A percentile compares a stretch with the other conserved stretches of the same genome.
Evolutionary conservation across 139 green algal genomes (phyloP).

Genomic region (Auxenochlorella protothecoides): DNA sequence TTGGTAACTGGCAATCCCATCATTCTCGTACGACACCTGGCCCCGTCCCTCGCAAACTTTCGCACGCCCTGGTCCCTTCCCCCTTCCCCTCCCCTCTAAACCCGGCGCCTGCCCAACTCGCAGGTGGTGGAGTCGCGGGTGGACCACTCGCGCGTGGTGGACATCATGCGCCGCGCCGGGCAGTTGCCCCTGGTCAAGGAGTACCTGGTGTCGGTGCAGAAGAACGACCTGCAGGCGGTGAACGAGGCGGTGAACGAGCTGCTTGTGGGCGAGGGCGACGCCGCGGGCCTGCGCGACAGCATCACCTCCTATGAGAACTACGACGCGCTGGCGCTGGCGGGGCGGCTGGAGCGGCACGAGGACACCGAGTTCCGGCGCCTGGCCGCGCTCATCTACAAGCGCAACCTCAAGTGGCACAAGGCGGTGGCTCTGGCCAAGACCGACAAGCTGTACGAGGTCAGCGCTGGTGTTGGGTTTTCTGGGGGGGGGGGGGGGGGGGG

Average conservation of each 20-base stretch:
- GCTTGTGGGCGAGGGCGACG: constrained; percentile 96
- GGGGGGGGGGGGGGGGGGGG: not conserved
- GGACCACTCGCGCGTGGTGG: constrained; percentile 87
- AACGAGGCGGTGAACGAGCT: constrained; percentile 93
- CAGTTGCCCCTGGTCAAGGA: constrained; percentile 92
- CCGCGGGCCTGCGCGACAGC: constrained; percentile 43
- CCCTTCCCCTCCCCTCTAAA: not conserved
- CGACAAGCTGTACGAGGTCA: constrained; percentile 55
- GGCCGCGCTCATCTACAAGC: constrained; percentile 85
- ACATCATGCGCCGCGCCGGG: constrained; percentile 74
- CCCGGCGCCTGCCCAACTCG: not conserved
- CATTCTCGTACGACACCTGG: too few relatives aligned
- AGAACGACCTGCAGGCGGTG: constrained; percentile 73
- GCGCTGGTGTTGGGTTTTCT: not conserved
- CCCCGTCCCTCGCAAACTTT: too few relatives aligned
- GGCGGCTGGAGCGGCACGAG: constrained; percentile 85
- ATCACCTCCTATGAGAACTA: constrained; percentile 97
- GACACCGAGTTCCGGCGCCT: constrained; percentile 94
- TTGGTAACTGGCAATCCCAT: too few relatives aligned
- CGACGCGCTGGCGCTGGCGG: constrained; percentile 69
- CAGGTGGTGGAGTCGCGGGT: constrained; percentile 79
- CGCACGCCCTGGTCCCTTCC: not conserved
- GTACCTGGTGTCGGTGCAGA: constrained; percentile 82
- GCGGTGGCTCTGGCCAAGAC: constrained; percentile 78
- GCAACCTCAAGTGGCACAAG: constrained; percentile 77